Evolutionary conservation across 75 land plant genomes (phyloP).

Genomic region (Isoetes taiwanensis): DNA sequence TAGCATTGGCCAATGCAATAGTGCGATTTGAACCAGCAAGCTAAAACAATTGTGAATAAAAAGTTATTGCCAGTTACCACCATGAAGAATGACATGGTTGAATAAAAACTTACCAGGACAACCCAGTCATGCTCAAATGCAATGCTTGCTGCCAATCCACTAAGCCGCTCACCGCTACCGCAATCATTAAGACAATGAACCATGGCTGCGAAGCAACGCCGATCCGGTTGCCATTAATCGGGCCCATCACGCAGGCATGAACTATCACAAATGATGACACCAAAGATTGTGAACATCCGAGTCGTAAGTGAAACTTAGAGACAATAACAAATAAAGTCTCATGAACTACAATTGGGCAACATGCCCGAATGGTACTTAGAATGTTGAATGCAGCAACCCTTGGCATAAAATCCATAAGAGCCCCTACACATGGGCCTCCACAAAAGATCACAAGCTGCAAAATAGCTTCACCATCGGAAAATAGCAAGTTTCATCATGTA

Average conservation of each 20-base stretch:
- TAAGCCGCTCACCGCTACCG: slow-evolving; percentile 6
- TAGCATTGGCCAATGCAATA: slow-evolving; percentile 83
- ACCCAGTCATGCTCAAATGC: slow-evolving; percentile 20
- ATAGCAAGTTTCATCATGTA: too few species aligned
- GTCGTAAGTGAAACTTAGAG: background rate
- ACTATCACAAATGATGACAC: slow-evolving; percentile 11
- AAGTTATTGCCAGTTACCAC: slow-evolving; percentile 7
- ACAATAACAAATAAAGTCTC: background rate
- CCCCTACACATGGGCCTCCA: slow-evolving; percentile 15
- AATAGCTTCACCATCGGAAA: too few species aligned
- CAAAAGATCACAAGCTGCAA: slow-evolving; percentile 12
- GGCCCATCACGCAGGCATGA: slow-evolving; percentile 1
- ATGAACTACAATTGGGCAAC: too few species aligned
- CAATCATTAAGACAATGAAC: slow-evolving; percentile 8
- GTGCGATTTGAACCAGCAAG: slow-evolving; percentile 83
- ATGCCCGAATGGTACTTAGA: slow-evolving; percentile 12
- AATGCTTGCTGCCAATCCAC: slow-evolving; percentile 11
- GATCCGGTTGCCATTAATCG: background rate
- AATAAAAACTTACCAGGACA: slow-evolving; percentile 10
- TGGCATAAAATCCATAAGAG: slow-evolving; percentile 12
- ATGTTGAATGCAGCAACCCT: slow-evolving; percentile 8
- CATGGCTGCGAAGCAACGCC: slow-evolving; percentile 4
- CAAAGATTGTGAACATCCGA: background rate
- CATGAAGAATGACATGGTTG: too few species aligned
- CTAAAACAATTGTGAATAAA: slow-evolving; percentile 32